These are phyloP conservation scores for Agaricus subrufescens DNA, from an alignment of 768 basidiomycete species.

Conservation along the genomic window DNA sequence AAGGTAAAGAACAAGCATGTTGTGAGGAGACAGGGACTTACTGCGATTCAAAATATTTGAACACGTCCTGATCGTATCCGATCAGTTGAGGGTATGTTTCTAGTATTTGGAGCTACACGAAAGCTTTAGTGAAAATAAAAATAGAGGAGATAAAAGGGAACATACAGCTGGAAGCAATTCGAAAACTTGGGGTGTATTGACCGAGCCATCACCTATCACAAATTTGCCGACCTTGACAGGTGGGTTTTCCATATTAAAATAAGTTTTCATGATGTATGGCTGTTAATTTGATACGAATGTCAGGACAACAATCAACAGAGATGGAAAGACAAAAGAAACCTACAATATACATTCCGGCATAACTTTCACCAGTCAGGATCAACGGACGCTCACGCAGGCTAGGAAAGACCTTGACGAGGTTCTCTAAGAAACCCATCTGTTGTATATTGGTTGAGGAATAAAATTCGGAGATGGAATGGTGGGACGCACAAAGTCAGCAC, in stretches of 20 bases:
- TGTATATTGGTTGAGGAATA: not conserved
- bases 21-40: constrained; percentile 25
- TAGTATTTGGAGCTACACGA: constrained; percentile 44
- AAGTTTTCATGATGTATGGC: constrained; percentile 75
- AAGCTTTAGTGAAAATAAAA: not conserved
- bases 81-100: constrained; percentile 77
- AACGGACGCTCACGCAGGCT: constrained; percentile 62
- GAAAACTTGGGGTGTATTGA: constrained; percentile 47
- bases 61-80: constrained; percentile 62
- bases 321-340: constrained; percentile 16
- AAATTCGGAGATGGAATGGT: not conserved
- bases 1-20: not conserved
- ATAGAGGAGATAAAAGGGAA: not conserved
- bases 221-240: constrained; percentile 67
- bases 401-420: constrained; percentile 74
- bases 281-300: constrained; percentile 19
- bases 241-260: constrained; percentile 57
- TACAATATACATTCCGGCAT: constrained; percentile 70
- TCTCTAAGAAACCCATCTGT: constrained; percentile 68
- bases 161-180: constrained; percentile 53
- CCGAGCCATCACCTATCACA: constrained; percentile 65
- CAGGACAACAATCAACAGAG: not conserved
- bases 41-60: constrained; percentile 67
- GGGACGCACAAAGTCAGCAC: constrained; percentile 42
- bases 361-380: constrained; percentile 68